Conservation (phyloP, 306 rosid genomes). For the Citrullus mucosospermus region DNA sequence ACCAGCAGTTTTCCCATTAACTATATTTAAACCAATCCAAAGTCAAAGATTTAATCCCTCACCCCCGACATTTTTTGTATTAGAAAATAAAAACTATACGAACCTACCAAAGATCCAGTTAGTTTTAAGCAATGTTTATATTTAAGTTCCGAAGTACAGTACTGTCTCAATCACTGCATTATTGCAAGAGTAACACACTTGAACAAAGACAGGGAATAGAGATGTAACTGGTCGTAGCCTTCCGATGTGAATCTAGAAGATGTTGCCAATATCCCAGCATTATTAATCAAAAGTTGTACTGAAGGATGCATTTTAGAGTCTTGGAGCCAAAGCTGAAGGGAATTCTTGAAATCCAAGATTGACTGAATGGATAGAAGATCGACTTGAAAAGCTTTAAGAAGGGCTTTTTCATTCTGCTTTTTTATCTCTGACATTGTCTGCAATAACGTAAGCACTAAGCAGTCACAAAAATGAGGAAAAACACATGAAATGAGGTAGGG, state of each 20-base stretch:
- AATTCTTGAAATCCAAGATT: slow-evolving; percentile 31
- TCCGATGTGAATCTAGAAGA: slow-evolving; percentile 58
- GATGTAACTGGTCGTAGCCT: slow-evolving; percentile 68
- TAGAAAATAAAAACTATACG: neutral
- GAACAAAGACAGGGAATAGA: slow-evolving; percentile 5
- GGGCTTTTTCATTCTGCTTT: slow-evolving; percentile 38
- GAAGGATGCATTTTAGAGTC: slow-evolving; percentile 71
- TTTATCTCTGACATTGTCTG: slow-evolving; percentile 57
- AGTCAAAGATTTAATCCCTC: neutral
- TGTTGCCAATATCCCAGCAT: slow-evolving; percentile 86
- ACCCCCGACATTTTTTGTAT: neutral
- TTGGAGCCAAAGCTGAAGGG: slow-evolving; percentile 63
- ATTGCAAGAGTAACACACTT: neutral
- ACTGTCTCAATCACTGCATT: neutral
- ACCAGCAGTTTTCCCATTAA: neutral
- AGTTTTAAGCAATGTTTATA: neutral
- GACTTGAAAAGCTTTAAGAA: slow-evolving; percentile 54
- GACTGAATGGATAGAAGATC: slow-evolving; percentile 58
- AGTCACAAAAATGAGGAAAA: slow-evolving; percentile 2
- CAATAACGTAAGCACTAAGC: slow-evolving; percentile 9
- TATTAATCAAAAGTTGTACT: slow-evolving; percentile 62
- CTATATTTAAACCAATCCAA: neutral
- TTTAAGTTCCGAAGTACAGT: neutral
- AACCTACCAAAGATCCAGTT: neutral
- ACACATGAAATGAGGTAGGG: neutral